Evolutionary conservation across 805 yeast species (phyloP), one percentile per base, ranked within the genome.

Genomic region (Starmerella bacillaris): DNA sequence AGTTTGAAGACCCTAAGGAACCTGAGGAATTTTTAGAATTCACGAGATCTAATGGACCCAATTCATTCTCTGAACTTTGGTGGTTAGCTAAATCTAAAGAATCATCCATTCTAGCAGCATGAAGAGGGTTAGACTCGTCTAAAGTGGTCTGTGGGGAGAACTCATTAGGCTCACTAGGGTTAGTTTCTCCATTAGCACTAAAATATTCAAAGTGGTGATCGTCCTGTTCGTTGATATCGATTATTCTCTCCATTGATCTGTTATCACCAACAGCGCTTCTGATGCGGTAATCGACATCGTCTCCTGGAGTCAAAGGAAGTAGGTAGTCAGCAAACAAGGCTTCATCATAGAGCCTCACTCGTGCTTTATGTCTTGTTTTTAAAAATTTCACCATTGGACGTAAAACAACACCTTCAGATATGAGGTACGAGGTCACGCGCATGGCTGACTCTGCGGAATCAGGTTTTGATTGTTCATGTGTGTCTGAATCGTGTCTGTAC

Each of bases 161-260:
- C 50, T 68, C 80, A 49, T 83, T 94, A 0, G 95, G 95, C 51
- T 83, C 95, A 12, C 83, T 72, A 0, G 95, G 94, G 53, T 83
- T 82, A 42, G 43, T 38, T 15, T 31, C 38, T 11, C 33, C 22
- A 69, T 66, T 15, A n/a, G 29, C 28, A 7, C 92, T 74, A 50
- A 74, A 83, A 53, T 79, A 84, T 52, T 84, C 95, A 53, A 74
- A 84, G 54, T 83, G 80, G 53, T 84, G 94, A 55, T 84, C 94
- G 33, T 80, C 67, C 51, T 74, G 83, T 53, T 84, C 96, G 31
- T 80, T 70, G 29, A 68, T 68, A 48, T 79, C 78, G 39, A 84
- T 77, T 49, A 79, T 60, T 31, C 71, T 69, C 52, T 84, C 94
- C 70, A 84, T 74, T 40, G 65, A 56, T 37, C 55, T 52, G 34